A percentile compares a stretch with the other conserved stretches of the same genome.
These are phyloP conservation scores for Dichomitus squalens DNA, from an alignment of 1,284 basidiomycete species.

Conservation along the genomic window DNA sequence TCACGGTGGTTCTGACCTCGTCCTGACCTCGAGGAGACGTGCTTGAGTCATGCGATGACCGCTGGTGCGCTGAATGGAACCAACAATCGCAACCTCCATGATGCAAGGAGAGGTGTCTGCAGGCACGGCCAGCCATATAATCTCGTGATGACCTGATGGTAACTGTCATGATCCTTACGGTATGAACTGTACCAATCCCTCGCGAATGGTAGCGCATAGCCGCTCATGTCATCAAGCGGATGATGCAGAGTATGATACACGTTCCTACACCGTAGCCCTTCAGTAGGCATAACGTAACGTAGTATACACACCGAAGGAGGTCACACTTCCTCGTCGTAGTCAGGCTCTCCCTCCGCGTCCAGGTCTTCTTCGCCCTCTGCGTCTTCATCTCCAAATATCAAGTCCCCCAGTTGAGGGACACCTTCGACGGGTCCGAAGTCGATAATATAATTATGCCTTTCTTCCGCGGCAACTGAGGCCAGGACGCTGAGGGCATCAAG, in stretches of 20 bases:
- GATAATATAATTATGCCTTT: background rate
- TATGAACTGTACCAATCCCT: background rate
- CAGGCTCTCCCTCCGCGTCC: conserved; percentile 38
- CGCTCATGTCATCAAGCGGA: conserved; percentile 32
- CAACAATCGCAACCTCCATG: too few species aligned
- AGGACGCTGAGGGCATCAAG: conserved; percentile 8
- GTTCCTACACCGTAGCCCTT: conserved; percentile 19
- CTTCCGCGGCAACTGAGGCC: conserved; percentile 8
- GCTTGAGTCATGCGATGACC: too few species aligned
- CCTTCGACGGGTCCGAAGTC: background rate
- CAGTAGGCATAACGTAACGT: conserved; percentile 20
- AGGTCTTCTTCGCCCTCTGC: conserved; percentile 37
- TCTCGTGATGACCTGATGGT: background rate
- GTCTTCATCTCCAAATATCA: conserved; percentile 28
- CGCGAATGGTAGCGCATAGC: background rate
- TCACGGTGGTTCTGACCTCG: too few species aligned
- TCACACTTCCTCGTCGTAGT: conserved; percentile 23
- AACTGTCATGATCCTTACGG: background rate
- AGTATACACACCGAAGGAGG: conserved; percentile 18
- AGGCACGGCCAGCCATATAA: too few species aligned
- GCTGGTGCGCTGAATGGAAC: too few species aligned
- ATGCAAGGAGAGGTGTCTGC: too few species aligned
- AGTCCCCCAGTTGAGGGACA: background rate
- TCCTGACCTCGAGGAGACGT: too few species aligned
- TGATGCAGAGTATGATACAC: conserved; percentile 37